These are phyloP conservation scores for Waltergamsia citrina DNA, from an alignment of 2,329 filamentous ascomycete species.

Conservation along the genomic window DNA sequence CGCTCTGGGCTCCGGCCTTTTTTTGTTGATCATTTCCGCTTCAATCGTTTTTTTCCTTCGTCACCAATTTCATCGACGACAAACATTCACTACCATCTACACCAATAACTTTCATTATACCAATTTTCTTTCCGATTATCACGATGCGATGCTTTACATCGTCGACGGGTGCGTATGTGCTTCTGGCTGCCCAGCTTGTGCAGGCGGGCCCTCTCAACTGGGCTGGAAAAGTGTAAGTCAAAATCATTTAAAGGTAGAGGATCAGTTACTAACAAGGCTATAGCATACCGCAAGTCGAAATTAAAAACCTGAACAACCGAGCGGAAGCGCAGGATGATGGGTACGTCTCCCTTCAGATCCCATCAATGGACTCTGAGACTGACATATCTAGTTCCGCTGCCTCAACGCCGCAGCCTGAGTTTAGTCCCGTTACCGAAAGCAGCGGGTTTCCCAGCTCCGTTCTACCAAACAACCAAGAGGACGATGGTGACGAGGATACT, in stretches of 20 bases:
- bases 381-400: neutral
- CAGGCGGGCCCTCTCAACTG: slow-evolving; percentile 25
- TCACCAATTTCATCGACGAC: neutral
- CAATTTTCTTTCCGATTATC: slow-evolving; percentile 6
- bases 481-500: neutral
- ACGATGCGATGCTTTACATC: slow-evolving; percentile 3
- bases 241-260: neutral
- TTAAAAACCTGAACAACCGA: neutral
- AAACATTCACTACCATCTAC: too few species aligned
- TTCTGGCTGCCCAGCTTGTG: slow-evolving; percentile 16
- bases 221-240: slow-evolving; percentile 18
- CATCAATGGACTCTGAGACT: too few species aligned
- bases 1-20: too few species aligned
- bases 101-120: neutral
- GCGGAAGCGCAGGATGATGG: neutral
- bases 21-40: too few species aligned
- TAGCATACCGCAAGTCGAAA: too few species aligned
- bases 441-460: slow-evolving; percentile 1
- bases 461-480: neutral
- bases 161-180: slow-evolving; percentile 13
- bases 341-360: neutral
- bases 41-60: neutral
- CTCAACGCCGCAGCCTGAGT: slow-evolving; percentile 2
- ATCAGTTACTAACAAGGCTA: neutral
- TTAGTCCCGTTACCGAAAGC: neutral